Evolutionary conservation across 2,329 filamentous ascomycete genomes (phyloP).

Genomic region (Aspergillus novofumigatus): DNA sequence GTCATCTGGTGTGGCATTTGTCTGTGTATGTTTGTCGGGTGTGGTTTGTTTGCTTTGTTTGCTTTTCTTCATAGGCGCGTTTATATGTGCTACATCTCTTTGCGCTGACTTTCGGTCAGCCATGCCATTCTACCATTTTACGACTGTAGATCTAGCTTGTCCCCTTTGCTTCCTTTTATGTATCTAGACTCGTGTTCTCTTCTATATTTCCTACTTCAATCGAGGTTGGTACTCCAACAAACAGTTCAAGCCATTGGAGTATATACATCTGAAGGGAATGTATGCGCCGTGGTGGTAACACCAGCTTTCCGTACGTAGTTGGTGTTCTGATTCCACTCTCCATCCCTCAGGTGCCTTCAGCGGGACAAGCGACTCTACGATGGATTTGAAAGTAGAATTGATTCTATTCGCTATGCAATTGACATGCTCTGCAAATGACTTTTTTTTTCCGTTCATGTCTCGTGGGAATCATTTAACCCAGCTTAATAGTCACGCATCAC

Average conservation of each 20-base stretch:
- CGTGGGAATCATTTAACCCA: background rate
- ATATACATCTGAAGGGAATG: background rate
- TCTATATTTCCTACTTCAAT: background rate
- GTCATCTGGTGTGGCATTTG: conserved; percentile 3
- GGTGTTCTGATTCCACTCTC: background rate
- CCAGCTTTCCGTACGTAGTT: background rate
- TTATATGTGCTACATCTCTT: background rate
- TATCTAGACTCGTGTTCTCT: background rate
- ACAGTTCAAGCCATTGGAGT: background rate
- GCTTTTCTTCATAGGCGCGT: background rate
- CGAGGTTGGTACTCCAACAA: background rate
- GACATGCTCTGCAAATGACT: background rate
- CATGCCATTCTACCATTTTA: background rate
- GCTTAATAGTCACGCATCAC: conserved; percentile 72
- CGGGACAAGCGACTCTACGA: background rate
- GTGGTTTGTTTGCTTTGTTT: background rate
- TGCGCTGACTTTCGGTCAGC: background rate
- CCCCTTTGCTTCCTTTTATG: background rate
- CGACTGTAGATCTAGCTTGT: background rate
- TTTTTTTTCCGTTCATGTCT: conserved; percentile 1
- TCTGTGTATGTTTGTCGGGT: background rate
- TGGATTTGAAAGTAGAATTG: background rate
- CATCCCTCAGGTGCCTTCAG: background rate
- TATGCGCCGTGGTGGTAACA: too few species aligned
- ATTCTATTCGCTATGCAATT: background rate